Evolutionary conservation across 345 rosid species (phyloP).

Genomic region (Arabis alpina): DNA sequence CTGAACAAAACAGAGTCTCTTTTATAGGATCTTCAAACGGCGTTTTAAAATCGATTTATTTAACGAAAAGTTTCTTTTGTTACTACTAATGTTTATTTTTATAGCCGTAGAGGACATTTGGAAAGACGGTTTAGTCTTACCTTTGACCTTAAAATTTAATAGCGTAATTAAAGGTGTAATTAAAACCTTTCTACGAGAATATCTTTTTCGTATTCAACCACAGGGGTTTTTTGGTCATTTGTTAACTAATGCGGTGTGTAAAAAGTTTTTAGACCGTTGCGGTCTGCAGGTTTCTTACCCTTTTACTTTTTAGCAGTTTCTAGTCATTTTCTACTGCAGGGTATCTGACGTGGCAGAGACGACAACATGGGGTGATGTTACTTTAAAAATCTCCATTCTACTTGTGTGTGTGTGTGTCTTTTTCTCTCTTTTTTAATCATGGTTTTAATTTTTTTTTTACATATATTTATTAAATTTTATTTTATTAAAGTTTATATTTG

Average conservation of each 20-base stretch:
- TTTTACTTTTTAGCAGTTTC: conserved; percentile 14
- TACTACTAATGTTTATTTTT: too few species aligned
- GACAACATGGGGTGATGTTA: conserved; percentile 33
- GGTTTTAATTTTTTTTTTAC: conserved; percentile 11
- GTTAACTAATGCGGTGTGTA: not conserved
- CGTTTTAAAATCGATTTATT: conserved; percentile 7
- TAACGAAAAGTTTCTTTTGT: too few species aligned
- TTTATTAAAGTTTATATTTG: conserved; percentile 31
- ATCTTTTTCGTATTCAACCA: not conserved
- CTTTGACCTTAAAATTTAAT: conserved; percentile 20
- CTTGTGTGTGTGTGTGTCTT: conserved; percentile 22
- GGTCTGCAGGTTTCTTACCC: conserved; percentile 14
- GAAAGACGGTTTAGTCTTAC: conserved; percentile 27
- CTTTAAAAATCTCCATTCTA: conserved; percentile 20
- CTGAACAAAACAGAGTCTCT: conserved; percentile 20
- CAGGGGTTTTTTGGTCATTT: conserved; percentile 29
- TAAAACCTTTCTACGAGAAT: not conserved
- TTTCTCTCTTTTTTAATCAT: conserved; percentile 3
- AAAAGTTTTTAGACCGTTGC: conserved; percentile 36
- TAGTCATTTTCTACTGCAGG: conserved; percentile 31
- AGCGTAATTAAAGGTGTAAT: conserved; percentile 25
- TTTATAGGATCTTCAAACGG: conserved; percentile 44
- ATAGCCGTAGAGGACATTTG: not conserved
- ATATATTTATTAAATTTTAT: not conserved
- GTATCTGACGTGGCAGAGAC: conserved; percentile 39